These are phyloP conservation scores for Crotalaria pallida DNA, from an alignment of 306 rosid species.

Conservation along the genomic window DNA sequence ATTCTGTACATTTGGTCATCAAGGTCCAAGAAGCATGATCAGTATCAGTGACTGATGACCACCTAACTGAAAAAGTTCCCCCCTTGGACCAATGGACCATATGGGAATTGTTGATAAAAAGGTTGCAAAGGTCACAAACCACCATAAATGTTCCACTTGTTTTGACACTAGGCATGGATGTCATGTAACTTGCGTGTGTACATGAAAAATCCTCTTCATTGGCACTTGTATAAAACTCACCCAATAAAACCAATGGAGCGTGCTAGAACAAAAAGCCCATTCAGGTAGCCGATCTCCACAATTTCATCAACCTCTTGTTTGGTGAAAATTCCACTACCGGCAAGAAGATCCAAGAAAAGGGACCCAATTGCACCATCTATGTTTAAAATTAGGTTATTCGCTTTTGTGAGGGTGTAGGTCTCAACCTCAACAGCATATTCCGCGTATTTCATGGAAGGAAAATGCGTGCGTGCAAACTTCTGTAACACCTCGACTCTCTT, in stretches of 20 bases:
- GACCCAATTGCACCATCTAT: slow-evolving; percentile 91
- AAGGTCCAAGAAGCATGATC: slow-evolving; percentile 2
- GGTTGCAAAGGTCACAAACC: background rate
- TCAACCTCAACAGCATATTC: slow-evolving; percentile 85
- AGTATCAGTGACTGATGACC: slow-evolving; percentile 26
- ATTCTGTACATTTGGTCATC: background rate
- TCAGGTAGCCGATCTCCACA: slow-evolving; percentile 75
- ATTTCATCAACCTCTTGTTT: slow-evolving; percentile 82
- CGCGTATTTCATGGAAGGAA: slow-evolving; percentile 85
- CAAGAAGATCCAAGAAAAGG: slow-evolving; percentile 87
- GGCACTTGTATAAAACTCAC: slow-evolving; percentile 34
- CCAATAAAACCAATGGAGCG: slow-evolving; percentile 90
- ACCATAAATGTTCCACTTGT: background rate
- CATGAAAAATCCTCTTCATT: background rate
- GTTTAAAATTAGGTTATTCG: slow-evolving; percentile 74
- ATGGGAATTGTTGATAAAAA: slow-evolving; percentile 20
- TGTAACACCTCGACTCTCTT: slow-evolving; percentile 87
- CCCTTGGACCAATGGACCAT: background rate
- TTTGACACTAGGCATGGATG: slow-evolving; percentile 10
- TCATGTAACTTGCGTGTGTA: background rate
- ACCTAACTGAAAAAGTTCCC: slow-evolving; percentile 14
- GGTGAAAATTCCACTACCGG: slow-evolving; percentile 88
- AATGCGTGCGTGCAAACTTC: slow-evolving; percentile 64
- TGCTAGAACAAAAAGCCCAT: slow-evolving; percentile 81
- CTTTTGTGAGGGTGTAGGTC: slow-evolving; percentile 79